Evolutionary conservation across 2,329 filamentous ascomycete genomes (phyloP).

Genomic region (Parastagonospora avenae): DNA sequence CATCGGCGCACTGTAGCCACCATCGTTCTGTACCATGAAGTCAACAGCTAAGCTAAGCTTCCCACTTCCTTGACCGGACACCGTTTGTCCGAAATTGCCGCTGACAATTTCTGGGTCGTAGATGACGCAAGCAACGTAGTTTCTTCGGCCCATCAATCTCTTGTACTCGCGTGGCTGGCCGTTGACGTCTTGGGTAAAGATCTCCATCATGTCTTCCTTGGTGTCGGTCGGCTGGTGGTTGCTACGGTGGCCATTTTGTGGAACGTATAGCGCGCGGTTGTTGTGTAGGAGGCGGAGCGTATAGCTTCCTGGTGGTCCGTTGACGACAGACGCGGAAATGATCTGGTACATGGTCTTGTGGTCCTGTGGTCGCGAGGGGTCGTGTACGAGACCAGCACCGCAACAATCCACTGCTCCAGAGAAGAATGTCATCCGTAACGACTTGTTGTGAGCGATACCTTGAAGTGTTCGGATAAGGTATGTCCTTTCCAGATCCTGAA

Average conservation of each 20-base stretch:
- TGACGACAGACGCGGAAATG: conserved; percentile 90
- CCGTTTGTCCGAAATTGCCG: conserved; percentile 48
- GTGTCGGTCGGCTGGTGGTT: conserved; percentile 80
- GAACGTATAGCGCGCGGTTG: conserved; percentile 90
- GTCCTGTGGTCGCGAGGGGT: conserved; percentile 86
- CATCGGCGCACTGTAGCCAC: conserved; percentile 77
- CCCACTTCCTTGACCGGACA: conserved; percentile 48
- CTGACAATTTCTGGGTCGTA: conserved; percentile 84
- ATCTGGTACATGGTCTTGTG: conserved; percentile 99
- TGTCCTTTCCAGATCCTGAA: conserved; percentile 85
- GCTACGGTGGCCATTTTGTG: conserved; percentile 78
- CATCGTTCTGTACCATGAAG: conserved; percentile 95
- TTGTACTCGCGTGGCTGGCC: conserved; percentile 83
- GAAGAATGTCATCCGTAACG: conserved; percentile 94
- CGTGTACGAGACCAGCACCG: conserved; percentile 91
- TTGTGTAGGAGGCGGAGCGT: conserved; percentile 94
- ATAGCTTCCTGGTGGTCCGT: conserved; percentile 81
- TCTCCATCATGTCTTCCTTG: conserved; percentile 99
- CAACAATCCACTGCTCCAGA: conserved; percentile 91
- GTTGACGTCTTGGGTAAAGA: conserved; percentile 92
- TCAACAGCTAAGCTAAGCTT: conserved; percentile 86
- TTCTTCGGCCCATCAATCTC: conserved; percentile 89
- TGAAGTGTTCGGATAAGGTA: conserved; percentile 96
- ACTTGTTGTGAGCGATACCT: conserved; percentile 93
- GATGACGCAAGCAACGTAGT: conserved; percentile 91